Evolutionary conservation across 768 basidiomycete genomes (phyloP), one percentile per base, ranked within the genome.

Genomic region (Lactifluus hygrophoroides): DNA sequence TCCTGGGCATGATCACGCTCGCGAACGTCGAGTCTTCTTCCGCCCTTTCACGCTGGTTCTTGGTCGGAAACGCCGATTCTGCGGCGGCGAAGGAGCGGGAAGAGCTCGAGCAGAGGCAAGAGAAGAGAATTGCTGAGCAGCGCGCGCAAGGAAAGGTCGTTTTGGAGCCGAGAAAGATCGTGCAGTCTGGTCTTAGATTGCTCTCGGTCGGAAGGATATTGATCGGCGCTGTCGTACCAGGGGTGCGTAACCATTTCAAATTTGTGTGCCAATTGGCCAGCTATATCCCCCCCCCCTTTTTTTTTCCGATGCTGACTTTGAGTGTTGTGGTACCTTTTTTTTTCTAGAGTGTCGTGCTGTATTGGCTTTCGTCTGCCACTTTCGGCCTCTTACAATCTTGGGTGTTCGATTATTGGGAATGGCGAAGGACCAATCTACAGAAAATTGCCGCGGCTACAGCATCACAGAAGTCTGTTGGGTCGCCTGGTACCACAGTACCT

Each of bases 341-440:
- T 40, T 52, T 57, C 54, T 58, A 88, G 89, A 79, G 84, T 49
- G 74, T 91, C 25, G 74, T 82, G 37, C 65, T 91, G 32, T 91
- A 88, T 66, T 91, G 89, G 89, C 75, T 84, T 3, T 81, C 85
- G 13, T 91, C 89, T 14, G 86, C 89, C 3, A 71, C 78, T 11
- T 86, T 86, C 68, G 88, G 88, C 42, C 72, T 90, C 19, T 58
- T 85, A 14, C 88, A 90, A 67, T 84, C 86, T 1, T 91, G 86
- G 85, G 62, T 78, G 32, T 71, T 91, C 57, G 85, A 89, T 55
- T 86, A 78, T 73, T 77, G 78, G 73, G 82, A 84, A 56, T 66
- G 75, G 51, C 76, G 74, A 42, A 70, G 77, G 56, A 45, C 50
- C 16, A 71, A 68, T 50, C 43, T 23, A 9, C 54, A 37, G 44